Evolutionary conservation across 2,329 filamentous ascomycete species (phyloP).

Genomic region (Fusarium setosum): DNA sequence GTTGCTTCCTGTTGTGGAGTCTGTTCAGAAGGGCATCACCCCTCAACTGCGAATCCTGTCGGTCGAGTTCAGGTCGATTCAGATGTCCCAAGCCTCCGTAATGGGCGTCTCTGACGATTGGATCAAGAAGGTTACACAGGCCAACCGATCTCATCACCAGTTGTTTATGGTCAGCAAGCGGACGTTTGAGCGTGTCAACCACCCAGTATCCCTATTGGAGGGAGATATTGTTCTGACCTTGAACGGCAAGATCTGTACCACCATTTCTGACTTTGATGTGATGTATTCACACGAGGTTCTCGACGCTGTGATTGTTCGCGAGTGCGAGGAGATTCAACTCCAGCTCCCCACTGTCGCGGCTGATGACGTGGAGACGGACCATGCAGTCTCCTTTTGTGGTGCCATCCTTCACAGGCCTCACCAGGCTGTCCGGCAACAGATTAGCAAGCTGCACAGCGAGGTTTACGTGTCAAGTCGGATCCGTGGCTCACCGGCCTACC

Average conservation of each 20-base stretch:
- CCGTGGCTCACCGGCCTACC: conserved; percentile 84
- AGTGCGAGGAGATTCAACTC: conserved; percentile 81
- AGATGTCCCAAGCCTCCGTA: conserved; percentile 95
- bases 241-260: conserved; percentile 92
- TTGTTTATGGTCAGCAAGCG: conserved; percentile 99
- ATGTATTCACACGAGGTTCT: conserved; percentile 93
- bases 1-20: conserved; percentile 85
- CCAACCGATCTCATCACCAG: conserved; percentile 93
- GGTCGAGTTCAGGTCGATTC: conserved; percentile 93
- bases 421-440: conserved; percentile 96
- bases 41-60: conserved; percentile 91
- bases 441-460: conserved; percentile 94
- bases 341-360: conserved; percentile 87
- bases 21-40: conserved; percentile 82
- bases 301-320: conserved; percentile 87
- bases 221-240: conserved; percentile 93
- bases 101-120: conserved; percentile 98
- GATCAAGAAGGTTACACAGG: conserved; percentile 89
- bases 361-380: conserved; percentile 90
- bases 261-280: conserved; percentile 90
- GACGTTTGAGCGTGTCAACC: conserved; percentile 68
- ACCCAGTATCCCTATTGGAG: conserved; percentile 75
- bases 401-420: conserved; percentile 93
- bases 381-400: conserved; percentile 94
- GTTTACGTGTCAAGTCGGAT: conserved; percentile 93